Base-by-base conservation (phyloP, 2,329 filamentous ascomycete genomes). In the Balansia obtecta region DNA sequence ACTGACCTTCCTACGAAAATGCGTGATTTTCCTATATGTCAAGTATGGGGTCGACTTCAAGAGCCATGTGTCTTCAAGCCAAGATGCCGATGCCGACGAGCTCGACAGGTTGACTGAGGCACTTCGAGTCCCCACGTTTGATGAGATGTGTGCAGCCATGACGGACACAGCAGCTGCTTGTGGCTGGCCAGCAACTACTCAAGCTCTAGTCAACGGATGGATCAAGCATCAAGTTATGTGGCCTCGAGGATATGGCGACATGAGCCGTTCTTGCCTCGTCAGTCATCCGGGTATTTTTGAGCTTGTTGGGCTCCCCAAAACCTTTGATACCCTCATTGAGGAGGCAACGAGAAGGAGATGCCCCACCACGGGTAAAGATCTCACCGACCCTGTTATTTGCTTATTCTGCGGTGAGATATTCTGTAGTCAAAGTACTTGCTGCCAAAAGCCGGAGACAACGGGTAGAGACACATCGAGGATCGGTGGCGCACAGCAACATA, bases 351-450 rank as follows among this genome's bases (percentile, higher is more conserved):
- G 82, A 55, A 75, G 85, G 48, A 82, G 79, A 46, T 98, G 93
- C 61, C 89, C 89, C 0, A 94, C 83, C 2, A 95, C 88, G 1
- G 89, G 89, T 56, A 94, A 93, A 64, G 91, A 96, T 58, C 71
- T 98, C 47, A 85, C 83, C 2, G 94, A 98, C 65, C 89, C 93
- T 0, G 87, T 86, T 56, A 80, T 98, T 38, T 98, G 93, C 62
- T 76, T 98, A 39, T 88, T 96, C 70, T 98, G 93, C 63, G 91
- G 93, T 34, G 89, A 90, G n/a, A 88, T 98, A 40, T 91, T 96
- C 67, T 98, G 93, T 68, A 88, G 86, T 10, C 93, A 98, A 71
- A 88, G 86, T 44, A 85, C 90, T 45, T 98, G 93, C 70, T 98
- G 93, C 65, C 80, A 87, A 61, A 82, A 82, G 58, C 74, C 80